Evolutionary conservation across 352 stramenopile genomes (phyloP), one percentile per base, ranked within the genome.

Genomic region (Elongisporangium anandrum): DNA sequence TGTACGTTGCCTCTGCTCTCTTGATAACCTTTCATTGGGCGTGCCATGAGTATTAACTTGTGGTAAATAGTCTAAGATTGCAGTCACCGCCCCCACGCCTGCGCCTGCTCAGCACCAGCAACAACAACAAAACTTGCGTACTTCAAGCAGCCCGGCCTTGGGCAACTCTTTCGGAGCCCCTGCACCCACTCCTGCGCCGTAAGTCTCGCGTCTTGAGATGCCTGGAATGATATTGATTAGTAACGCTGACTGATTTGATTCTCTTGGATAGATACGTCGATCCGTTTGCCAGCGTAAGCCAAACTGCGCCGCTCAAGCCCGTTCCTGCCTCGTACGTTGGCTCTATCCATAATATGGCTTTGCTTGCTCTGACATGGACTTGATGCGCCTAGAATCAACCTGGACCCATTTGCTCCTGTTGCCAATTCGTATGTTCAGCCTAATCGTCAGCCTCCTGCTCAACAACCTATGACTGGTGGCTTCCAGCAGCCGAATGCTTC

Each of bases 281-380:
- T 60, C 78, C 82, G 17, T 90, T 92, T 39, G 82, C 78, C 47
- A 66, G 60, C 22, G 72, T 81, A 39, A 48, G 68, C 22, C 69
- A 82, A 24, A 64, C 78, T 7, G 58, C 65, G n/a, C 66, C 76
- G 21, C 45, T 79, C 19, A 87, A 86, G 55, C 76, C 79, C 20
- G 51, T 54, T 9, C 54, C 64, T 20, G 62, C 59, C 15, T 52
- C 65, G 70, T 82, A 53, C 55, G 64, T 62, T n/a, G 3, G 22
- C 21, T 24, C 3, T 20, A 13, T 29, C 9, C 1, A 45, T 50
- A 16, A 17, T 52, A 19, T 19, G n/a, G 20, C n/a, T 3, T 45
- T n/a, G 61, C 38, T 19, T 19, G 10, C 29, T 64, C 8, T 49
- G 22, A 8, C 26, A 3, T 54, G 1, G 20, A 3, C 23, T 5